Conservation (phyloP, 2,329 filamentous ascomycete species). For the Cercospora sp. region DNA sequence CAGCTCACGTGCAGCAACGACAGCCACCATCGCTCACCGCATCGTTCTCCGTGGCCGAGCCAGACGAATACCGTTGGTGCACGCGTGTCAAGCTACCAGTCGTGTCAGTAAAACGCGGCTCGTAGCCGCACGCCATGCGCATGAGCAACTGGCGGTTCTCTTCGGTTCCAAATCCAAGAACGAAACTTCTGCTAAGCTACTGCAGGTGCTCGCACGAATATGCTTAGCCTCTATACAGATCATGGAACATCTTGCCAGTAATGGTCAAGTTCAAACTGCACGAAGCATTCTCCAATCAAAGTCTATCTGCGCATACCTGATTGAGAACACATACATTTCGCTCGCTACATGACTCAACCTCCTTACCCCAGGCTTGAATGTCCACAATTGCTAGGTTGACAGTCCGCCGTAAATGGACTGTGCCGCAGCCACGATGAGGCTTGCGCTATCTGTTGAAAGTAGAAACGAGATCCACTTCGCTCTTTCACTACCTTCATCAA, state of each 20-base stretch:
- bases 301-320: background rate
- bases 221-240: background rate
- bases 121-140: background rate
- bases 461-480: background rate
- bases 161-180: background rate
- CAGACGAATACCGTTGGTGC: background rate
- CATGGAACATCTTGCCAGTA: background rate
- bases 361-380: background rate
- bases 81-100: slow-evolving; percentile 1
- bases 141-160: background rate
- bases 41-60: background rate
- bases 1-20: background rate
- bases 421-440: background rate
- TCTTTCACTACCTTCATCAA: background rate
- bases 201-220: slow-evolving; percentile 1
- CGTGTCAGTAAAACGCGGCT: background rate
- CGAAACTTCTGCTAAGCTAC: slow-evolving; percentile 1
- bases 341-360: background rate
- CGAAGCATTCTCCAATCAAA: background rate
- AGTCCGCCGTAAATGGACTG: background rate
- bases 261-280: background rate
- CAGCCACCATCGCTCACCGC: background rate
- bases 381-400: background rate
- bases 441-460: background rate
- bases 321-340: background rate